Evolutionary conservation across 495 filamentous ascomycete species (phyloP), one percentile per base, ranked within the genome.

Genomic region (Penicillium bialowiezense): DNA sequence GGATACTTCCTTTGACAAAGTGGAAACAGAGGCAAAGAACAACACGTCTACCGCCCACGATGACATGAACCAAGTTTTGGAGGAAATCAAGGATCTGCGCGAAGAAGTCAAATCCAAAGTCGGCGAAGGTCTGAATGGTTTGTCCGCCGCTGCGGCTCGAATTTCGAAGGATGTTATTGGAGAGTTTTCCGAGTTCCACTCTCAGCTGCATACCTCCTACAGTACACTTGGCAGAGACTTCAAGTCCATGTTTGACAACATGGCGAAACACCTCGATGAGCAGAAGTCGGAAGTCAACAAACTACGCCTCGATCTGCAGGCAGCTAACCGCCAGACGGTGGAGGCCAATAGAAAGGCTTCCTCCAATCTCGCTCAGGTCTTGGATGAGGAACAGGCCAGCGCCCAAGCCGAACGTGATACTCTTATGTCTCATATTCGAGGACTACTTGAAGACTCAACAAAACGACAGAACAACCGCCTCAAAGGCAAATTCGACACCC

Each of bases 131-230:
- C 75, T 98, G 13, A 86, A 87, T 60, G 85, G 89, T 6, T 80
- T 98, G 3, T 90, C 91, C 1, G 79, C 76, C 21, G 92, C 91
- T 9, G 92, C 93, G 6, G 88, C 88, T 63, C 81, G 83, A 14
- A 97, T 97, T 47, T 88, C 90, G 0, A 85, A 85, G 18, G 91
- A 93, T 56, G 91, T 98, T n/a, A 84, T 96, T 38, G 85, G 79
- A 42, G 92, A 97, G 64, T 76, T 97, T 29, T 75, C 82, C 7
- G 77, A 78, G 15, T 96, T 97, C 49, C 89, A 96, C 55, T 80
- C 72, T 45, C 85, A 91, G 75, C 77, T 98, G 33, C 89, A 96
- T 56, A 58, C 74, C 7, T 97, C 95, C 1, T 97, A 95, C 68
- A 86, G 83, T 55, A 81, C 80, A n/a, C 78, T 97, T 3, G 90